phyloP scores from a whole-genome alignment of 306 rosid genomes.

The Cicer judaicum region DNA sequence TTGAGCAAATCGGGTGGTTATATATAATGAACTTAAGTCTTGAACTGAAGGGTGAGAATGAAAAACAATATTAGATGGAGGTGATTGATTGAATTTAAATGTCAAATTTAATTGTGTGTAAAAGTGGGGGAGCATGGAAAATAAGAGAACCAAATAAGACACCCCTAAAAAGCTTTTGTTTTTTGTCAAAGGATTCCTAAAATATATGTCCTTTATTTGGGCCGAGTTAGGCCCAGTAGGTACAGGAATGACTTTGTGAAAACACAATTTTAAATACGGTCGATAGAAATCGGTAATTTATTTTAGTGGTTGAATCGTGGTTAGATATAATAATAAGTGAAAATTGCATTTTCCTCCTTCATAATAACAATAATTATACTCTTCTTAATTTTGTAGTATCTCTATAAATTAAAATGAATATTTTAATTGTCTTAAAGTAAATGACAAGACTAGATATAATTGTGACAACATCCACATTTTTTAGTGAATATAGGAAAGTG shows the following conservation, averaged over 20 bases:
- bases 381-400: too few relatives aligned
- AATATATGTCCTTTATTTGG: background rate
- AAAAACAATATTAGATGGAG: conserved; percentile 23
- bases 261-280: background rate
- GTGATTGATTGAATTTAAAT: conserved; percentile 31
- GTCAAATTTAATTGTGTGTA: conserved; percentile 36
- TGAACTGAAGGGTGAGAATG: background rate
- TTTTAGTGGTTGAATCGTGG: background rate
- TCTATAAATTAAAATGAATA: too few relatives aligned
- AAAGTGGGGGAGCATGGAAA: conserved; percentile 39
- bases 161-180: background rate
- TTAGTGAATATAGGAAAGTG: too few relatives aligned
- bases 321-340: background rate
- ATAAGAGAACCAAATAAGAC: background rate
- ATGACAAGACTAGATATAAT: too few relatives aligned
- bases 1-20: conserved; percentile 10
- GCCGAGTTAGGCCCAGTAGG: background rate
- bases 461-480: too few relatives aligned
- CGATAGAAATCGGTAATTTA: background rate
- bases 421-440: too few relatives aligned
- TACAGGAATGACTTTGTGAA: background rate
- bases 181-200: background rate
- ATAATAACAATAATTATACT: too few relatives aligned
- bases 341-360: too few relatives aligned
- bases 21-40: background rate